phyloP scores from a whole-genome alignment of 352 stramenopile species.

The Pythium brachiatum region DNA sequence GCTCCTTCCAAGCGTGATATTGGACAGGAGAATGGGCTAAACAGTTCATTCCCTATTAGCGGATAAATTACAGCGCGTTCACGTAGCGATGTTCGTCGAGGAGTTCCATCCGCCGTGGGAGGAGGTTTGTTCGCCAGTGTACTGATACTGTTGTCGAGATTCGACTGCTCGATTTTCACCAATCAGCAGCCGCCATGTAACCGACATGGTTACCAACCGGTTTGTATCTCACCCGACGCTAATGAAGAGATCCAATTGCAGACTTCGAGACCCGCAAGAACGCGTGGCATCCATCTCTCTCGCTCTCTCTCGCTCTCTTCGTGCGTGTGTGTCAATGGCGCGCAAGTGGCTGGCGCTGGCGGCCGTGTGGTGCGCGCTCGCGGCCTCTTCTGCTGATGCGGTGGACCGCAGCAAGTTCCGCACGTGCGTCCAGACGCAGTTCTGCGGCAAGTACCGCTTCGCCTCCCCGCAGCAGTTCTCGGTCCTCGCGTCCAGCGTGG shows the following conservation, averaged over 20 bases:
- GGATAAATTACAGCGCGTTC: not conserved
- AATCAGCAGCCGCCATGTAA: not conserved
- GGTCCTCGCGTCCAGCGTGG: constrained; percentile 35
- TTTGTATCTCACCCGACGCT: not conserved
- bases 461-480: constrained; percentile 31
- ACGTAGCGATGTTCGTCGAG: not conserved
- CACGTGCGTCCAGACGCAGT: constrained; percentile 97
- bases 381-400: constrained; percentile 26
- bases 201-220: not conserved
- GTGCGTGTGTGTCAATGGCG: not conserved
- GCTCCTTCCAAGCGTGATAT: no score
- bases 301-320: no score
- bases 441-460: constrained; percentile 88
- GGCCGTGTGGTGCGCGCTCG: constrained; percentile 5
- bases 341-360: constrained; percentile 11
- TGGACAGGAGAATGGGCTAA: no score
- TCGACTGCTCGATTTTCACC: constrained; percentile 10
- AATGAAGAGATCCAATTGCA: not conserved
- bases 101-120: no score
- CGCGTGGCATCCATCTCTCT: not conserved
- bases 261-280: not conserved
- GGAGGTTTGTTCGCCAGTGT: not conserved
- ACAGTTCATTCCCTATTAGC: no score
- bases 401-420: constrained; percentile 98
- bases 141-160: constrained; percentile 6